Evolutionary conservation across 2,329 filamentous ascomycete species (phyloP), one percentile per base, ranked within the genome.

Genomic region (Claviceps spartinae): DNA sequence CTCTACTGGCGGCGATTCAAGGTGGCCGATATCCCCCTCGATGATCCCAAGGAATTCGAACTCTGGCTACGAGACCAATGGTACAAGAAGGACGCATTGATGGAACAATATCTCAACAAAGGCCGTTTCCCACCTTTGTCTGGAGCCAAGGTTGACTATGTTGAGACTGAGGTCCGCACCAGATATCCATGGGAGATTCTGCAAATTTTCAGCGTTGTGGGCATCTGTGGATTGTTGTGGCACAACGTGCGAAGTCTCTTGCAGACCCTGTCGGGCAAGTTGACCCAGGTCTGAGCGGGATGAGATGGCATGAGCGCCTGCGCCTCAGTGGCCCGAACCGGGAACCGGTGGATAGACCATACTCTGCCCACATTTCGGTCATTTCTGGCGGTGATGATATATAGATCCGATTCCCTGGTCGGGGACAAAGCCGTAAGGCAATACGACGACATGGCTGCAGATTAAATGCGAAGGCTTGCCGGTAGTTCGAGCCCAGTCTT

Each of bases 1-100:
- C 90, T 97, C 73, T 86, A 95, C 69, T 98, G 91, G 88, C 82
- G 93, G 50, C 82, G 89, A 9, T 96, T 95, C 68, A 78, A 79
- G 37, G 65, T 96, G 14, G 77, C 78, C 22, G 82, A 88, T 20
- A 95, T 98, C 44, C 91, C 91, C 0, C 76, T 95, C 9, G 77
- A 88, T 36, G 79, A 84, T 58, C 75, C 78, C 16, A 77, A 85
- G 42, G 73, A 78, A 6, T 98, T 98, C 61, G 88, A 94, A 53
- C 61, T 75, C 3, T 98, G 93, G 93, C 74, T 97, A 30, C 78
- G 83, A 36, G 82, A 87, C 52, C 79, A 89, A 45, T 98, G 93
- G 93, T 79, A 83, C 49, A 89, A 95, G 65, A 98, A 98, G 66
- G 91, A 98, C 61, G 80, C 81, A 34, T 74, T 96, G 46, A 79